Conservation (phyloP, 129 eudicot genomes). For the Calendula officinalis region DNA sequence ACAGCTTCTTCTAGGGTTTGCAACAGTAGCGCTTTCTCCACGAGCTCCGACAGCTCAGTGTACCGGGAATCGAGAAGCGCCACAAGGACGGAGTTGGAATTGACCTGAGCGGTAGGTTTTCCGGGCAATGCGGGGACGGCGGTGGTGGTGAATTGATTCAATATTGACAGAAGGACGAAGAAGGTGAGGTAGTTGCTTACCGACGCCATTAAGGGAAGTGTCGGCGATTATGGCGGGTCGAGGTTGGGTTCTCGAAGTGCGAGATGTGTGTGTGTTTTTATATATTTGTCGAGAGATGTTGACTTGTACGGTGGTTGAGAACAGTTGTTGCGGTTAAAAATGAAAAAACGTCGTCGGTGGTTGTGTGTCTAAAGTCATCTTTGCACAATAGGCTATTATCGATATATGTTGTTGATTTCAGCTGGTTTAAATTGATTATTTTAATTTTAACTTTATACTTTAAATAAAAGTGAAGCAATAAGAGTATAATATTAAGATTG, state of each 20-base stretch:
- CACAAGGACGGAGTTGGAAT: conserved; percentile 47
- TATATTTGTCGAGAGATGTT: conserved; percentile 23
- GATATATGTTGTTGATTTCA: neutral
- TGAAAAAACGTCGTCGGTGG: conserved; percentile 31
- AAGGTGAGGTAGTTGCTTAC: neutral
- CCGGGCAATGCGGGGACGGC: conserved; percentile 27
- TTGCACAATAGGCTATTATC: neutral
- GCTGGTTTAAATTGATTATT: too few relatives aligned
- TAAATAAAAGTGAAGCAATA: too few relatives aligned
- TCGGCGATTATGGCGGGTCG: conserved; percentile 38
- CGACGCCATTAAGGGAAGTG: conserved; percentile 32
- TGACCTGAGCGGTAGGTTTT: conserved; percentile 34
- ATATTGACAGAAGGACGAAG: conserved; percentile 12
- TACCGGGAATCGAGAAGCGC: conserved; percentile 57
- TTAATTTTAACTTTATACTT: too few relatives aligned
- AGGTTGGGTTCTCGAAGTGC: conserved; percentile 23
- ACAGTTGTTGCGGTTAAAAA: conserved; percentile 26
- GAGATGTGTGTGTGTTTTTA: conserved; percentile 5
- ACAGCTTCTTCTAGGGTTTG: conserved; percentile 58
- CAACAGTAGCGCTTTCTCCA: conserved; percentile 70
- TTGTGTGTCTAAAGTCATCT: conserved; percentile 26
- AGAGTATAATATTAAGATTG: too few relatives aligned
- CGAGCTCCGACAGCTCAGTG: conserved; percentile 80
- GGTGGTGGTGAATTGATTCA: conserved; percentile 7
- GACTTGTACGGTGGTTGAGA: conserved; percentile 33